A percentile compares a stretch with the other conserved stretches of the same genome.
phyloP scores from a whole-genome alignment of 768 basidiomycete genomes.

The Coprinellus micaceus region DNA sequence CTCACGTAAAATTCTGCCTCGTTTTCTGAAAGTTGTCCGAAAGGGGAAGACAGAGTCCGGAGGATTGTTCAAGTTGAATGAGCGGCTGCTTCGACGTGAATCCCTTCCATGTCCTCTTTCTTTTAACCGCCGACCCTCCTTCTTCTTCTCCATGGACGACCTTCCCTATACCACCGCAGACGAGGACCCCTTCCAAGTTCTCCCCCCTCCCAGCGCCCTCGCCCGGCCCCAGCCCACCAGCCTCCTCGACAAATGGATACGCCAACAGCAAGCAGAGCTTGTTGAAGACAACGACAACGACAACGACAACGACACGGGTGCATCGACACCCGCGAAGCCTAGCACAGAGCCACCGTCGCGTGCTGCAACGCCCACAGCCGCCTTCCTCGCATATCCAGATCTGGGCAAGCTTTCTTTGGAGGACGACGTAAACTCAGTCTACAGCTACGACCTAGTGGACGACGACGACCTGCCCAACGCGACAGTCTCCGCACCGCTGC shows the following conservation, averaged over 20 bases:
- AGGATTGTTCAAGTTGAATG: slow-evolving; percentile 13
- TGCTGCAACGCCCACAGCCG: slow-evolving; percentile 29
- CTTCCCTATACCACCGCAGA: slow-evolving; percentile 47
- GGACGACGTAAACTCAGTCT: slow-evolving; percentile 30
- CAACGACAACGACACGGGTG: slow-evolving; percentile 6
- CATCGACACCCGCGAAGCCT: too few species aligned
- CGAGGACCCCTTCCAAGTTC: slow-evolving; percentile 48
- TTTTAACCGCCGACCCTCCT: neutral
- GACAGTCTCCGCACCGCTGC: slow-evolving; percentile 4
- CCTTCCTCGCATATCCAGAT: slow-evolving; percentile 43
- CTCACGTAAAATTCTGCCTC: slow-evolving; percentile 28
- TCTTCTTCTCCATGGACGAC: slow-evolving; percentile 30
- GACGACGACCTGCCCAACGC: slow-evolving; percentile 45
- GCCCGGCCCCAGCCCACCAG: slow-evolving; percentile 43
- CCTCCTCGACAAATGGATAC: slow-evolving; percentile 52
- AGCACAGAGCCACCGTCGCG: neutral
- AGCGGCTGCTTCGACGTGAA: neutral
- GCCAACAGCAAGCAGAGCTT: slow-evolving; percentile 37
- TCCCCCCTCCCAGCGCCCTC: slow-evolving; percentile 25
- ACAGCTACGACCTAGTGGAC: slow-evolving; percentile 48
- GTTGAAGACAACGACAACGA: neutral
- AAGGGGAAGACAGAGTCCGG: neutral
- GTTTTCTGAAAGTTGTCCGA: slow-evolving; percentile 20
- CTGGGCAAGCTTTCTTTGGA: slow-evolving; percentile 22
- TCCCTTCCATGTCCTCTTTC: neutral